A percentile compares a stretch with the other conserved stretches of the same genome.
Evolutionary conservation across 257 asterid species (phyloP).

Genomic region (Eucommia ulmoides): DNA sequence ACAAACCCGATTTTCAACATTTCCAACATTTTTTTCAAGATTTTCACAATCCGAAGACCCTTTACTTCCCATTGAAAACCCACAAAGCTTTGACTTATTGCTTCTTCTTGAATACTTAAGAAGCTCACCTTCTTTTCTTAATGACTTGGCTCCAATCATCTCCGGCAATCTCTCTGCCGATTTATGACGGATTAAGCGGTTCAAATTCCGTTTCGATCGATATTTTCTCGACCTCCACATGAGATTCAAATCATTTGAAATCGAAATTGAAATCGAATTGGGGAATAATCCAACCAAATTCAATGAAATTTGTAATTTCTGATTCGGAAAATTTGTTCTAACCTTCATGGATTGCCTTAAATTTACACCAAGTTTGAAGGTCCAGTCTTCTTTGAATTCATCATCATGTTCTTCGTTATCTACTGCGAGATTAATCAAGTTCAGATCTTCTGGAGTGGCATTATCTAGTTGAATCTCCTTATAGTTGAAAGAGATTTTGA

Average conservation of each 20-base stretch:
- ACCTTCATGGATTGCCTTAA: conserved; percentile 57
- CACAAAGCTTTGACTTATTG: conserved; percentile 26
- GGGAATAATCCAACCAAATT: conserved; percentile 48
- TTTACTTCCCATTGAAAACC: conserved; percentile 14
- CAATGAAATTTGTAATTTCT: conserved; percentile 45
- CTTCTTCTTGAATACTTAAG: conserved; percentile 70
- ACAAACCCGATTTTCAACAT: background rate
- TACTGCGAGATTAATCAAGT: conserved; percentile 59
- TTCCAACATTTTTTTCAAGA: conserved; percentile 2
- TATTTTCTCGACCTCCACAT: conserved; percentile 72
- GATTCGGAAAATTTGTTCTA: conserved; percentile 40
- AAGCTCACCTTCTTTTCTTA: conserved; percentile 24
- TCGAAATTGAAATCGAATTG: conserved; percentile 12
- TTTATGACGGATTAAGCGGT: conserved; percentile 18
- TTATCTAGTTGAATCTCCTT: conserved; percentile 38
- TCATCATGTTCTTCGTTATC: conserved; percentile 42
- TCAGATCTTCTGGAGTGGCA: conserved; percentile 60
- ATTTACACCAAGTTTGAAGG: conserved; percentile 53
- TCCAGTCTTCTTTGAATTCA: conserved; percentile 56
- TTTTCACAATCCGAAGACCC: conserved; percentile 15
- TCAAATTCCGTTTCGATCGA: conserved; percentile 49
- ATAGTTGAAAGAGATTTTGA: conserved; percentile 37
- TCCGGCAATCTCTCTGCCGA: conserved; percentile 10
- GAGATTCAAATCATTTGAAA: conserved; percentile 20
- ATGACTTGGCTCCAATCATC: conserved; percentile 17